Conservation (phyloP, 2,329 filamentous ascomycete species). For the Aspergillus bombycis region DNA sequence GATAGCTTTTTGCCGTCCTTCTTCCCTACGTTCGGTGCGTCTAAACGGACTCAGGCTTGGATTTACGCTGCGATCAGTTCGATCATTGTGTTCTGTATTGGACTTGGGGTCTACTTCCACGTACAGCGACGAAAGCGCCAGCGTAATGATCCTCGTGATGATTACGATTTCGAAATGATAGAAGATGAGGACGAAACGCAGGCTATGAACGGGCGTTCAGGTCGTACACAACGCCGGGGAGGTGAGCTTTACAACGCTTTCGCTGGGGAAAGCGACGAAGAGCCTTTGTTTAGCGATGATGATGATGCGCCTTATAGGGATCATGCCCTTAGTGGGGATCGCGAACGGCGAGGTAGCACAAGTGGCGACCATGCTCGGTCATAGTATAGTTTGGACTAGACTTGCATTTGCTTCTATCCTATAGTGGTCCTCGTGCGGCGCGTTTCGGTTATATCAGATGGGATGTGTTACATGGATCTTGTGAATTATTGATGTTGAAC, state of each 20-base stretch:
- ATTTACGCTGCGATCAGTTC: slow-evolving; percentile 86
- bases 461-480: background rate
- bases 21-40: slow-evolving; percentile 88
- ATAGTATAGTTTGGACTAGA: background rate
- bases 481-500: background rate
- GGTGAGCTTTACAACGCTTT: slow-evolving; percentile 98
- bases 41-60: slow-evolving; percentile 86
- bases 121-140: slow-evolving; percentile 76
- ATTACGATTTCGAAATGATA: slow-evolving; percentile 93
- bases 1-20: slow-evolving; percentile 74
- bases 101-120: slow-evolving; percentile 79
- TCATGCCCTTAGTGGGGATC: slow-evolving; percentile 28
- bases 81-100: slow-evolving; percentile 80
- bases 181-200: slow-evolving; percentile 71
- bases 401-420: background rate
- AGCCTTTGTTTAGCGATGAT: slow-evolving; percentile 54
- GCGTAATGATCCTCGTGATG: slow-evolving; percentile 73
- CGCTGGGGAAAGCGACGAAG: slow-evolving; percentile 85
- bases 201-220: slow-evolving; percentile 52
- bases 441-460: background rate
- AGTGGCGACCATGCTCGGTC: slow-evolving; percentile 16
- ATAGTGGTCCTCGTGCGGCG: background rate
- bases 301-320: slow-evolving; percentile 44
- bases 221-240: slow-evolving; percentile 61
- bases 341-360: slow-evolving; percentile 17